Conservation (phyloP, 75 land plant genomes). For the Pinus tabuliformis region DNA sequence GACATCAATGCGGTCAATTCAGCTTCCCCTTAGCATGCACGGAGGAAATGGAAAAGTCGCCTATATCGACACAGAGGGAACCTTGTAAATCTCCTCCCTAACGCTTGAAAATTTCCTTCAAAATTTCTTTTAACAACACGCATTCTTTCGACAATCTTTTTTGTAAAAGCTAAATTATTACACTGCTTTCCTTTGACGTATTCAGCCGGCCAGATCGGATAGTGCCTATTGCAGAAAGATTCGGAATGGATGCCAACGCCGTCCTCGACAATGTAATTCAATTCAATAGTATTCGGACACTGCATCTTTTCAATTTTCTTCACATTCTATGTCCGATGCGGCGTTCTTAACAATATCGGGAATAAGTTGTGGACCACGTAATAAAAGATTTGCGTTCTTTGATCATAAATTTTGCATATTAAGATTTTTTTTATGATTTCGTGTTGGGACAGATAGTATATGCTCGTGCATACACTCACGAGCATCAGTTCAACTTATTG, state of each 20-base stretch:
- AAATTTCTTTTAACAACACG: too few species aligned
- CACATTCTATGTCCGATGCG: neutral
- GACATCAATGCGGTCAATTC: constrained; percentile 11
- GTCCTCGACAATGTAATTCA: constrained; percentile 94
- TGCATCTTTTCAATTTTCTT: neutral
- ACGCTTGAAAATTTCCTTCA: too few species aligned
- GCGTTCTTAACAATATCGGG: too few species aligned
- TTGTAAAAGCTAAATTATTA: too few species aligned
- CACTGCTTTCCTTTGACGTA: neutral
- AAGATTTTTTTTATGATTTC: neutral
- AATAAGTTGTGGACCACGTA: too few species aligned
- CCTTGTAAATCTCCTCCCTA: constrained; percentile 64
- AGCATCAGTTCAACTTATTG: constrained; percentile 89
- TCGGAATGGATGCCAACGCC: constrained; percentile 92
- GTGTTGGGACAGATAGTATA: constrained; percentile 71
- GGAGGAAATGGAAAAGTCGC: constrained; percentile 99
- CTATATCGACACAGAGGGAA: constrained; percentile 96
- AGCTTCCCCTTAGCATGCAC: constrained; percentile 87
- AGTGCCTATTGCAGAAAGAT: constrained; percentile 86
- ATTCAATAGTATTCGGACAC: neutral
- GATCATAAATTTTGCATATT: neutral
- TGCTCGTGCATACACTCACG: constrained; percentile 97
- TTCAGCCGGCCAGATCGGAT: constrained; percentile 95
- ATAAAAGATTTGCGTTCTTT: too few species aligned
- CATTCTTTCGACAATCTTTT: too few species aligned